Evolutionary conservation across 2,329 filamentous ascomycete species (phyloP).

Genomic region (Phaeosphaeria sp.): DNA sequence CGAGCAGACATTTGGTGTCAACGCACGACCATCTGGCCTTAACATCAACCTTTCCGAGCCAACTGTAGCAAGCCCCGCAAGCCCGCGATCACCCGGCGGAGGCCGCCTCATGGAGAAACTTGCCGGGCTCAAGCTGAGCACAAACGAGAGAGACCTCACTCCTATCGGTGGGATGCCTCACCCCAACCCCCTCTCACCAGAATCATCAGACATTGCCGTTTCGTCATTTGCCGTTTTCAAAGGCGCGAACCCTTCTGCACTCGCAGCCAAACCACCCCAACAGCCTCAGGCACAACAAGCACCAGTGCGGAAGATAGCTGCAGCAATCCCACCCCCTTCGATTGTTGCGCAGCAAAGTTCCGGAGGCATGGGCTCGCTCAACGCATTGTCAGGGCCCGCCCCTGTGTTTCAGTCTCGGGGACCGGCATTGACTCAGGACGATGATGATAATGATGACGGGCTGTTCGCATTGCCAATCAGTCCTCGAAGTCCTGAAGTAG

Average conservation of each 20-base stretch:
- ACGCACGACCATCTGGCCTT: slow-evolving; percentile 50
- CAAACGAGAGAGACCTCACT: slow-evolving; percentile 69
- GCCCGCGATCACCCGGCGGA: slow-evolving; percentile 67
- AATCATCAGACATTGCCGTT: slow-evolving; percentile 68
- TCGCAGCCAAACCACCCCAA: slow-evolving; percentile 53
- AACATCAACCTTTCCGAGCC: slow-evolving; percentile 46
- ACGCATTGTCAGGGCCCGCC: slow-evolving; percentile 49
- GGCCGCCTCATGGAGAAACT: slow-evolving; percentile 79
- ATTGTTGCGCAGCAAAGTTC: slow-evolving; percentile 49
- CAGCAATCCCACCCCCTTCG: slow-evolving; percentile 45
- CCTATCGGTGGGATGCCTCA: slow-evolving; percentile 47
- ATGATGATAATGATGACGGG: slow-evolving; percentile 73
- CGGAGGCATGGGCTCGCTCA: slow-evolving; percentile 52
- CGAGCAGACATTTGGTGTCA: slow-evolving; percentile 76
- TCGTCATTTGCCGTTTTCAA: slow-evolving; percentile 67
- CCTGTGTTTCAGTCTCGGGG: slow-evolving; percentile 39
- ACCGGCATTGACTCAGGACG: slow-evolving; percentile 33
- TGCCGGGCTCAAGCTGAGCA: slow-evolving; percentile 78
- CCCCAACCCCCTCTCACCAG: slow-evolving; percentile 64
- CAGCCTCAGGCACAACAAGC: slow-evolving; percentile 28
- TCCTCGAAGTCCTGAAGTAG: slow-evolving; percentile 84
- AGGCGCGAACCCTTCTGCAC: slow-evolving; percentile 48
- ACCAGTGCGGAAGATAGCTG: slow-evolving; percentile 41
- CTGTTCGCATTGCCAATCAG: slow-evolving; percentile 88
- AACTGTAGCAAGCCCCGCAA: slow-evolving; percentile 57